Base-by-base conservation (phyloP, 345 rosid genomes). In the Brassica rapa region DNA sequence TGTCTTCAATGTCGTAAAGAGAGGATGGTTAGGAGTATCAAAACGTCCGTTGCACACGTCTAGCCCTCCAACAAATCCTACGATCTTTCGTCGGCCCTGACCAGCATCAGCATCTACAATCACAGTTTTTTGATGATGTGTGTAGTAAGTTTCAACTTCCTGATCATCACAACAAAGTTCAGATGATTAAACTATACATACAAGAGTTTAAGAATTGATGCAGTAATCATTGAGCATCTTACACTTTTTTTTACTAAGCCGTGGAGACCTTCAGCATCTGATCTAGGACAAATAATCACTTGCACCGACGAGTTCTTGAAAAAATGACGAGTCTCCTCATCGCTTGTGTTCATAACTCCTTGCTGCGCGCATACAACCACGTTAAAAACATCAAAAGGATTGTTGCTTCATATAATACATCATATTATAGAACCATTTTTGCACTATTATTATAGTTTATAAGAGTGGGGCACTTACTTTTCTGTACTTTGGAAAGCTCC, bases 281-380 rank as follows among this genome's bases (percentile, higher is more conserved):
- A 86, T 64, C 98, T 87, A 65, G 97, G 96, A 83, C 97, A 93
- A 75, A 91, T 94, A 63, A 91, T 76, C 71, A 93, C 91, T 80
- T 91, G 93, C 76, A 93, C 97, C 0, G 98, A 90, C 4, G 98
- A 93, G 74, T 89, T 87, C 87, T 90, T 91, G 87, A 93, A 91
- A 71, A 89, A 93, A 41, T 62, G 88, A 53, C 92, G 95, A 68
- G 97, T 93, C 83, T 85, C 91, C 79, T 93, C 98, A 82, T 93
- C 98, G 62, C 82, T 82, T 51, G 98, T 93, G 30, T 76, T 60
- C 98, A 93, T 93, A 62, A 91, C 63, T 30, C 98, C 98, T 66
- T 88, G 88, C 98, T 93, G 76, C 16, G 55, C 16, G 55, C 82
- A 89, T 29, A 72, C 68, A 77, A 80, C 23, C 8, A 41, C 49